Percentiles rank a stretch among this genome's conserved stretches.
Evolutionary conservation across 2,329 filamentous ascomycete species (phyloP).

Genomic region (Didymosphaeria variabile): DNA sequence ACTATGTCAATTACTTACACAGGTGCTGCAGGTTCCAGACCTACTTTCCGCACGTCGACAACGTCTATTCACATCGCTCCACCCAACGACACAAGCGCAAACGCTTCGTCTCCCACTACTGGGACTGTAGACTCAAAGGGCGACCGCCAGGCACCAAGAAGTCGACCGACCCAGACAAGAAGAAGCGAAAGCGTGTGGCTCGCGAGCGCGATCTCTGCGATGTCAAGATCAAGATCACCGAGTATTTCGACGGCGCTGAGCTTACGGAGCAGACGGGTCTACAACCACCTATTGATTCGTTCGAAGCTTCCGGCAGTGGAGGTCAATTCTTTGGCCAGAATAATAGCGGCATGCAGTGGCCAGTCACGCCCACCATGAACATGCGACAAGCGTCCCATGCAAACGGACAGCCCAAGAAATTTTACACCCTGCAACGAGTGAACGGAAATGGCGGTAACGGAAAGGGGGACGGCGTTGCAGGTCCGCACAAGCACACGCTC

Average conservation of each 20-base stretch:
- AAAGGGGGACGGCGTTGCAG: constrained; percentile 73
- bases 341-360: constrained; percentile 31
- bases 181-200: constrained; percentile 80
- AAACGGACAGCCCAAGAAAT: constrained; percentile 35
- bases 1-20: constrained; percentile 10
- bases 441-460: constrained; percentile 80
- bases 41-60: constrained; percentile 85
- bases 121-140: constrained; percentile 84
- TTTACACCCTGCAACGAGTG: constrained; percentile 78
- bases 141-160: constrained; percentile 81
- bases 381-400: constrained; percentile 20
- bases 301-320: constrained; percentile 7
- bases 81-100: constrained; percentile 84
- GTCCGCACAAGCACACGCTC: constrained; percentile 77
- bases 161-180: constrained; percentile 80
- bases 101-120: constrained; percentile 84
- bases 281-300: constrained; percentile 31
- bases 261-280: constrained; percentile 46
- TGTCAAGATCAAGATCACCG: constrained; percentile 86
- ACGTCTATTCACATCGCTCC: constrained; percentile 84
- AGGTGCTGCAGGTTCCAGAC: constrained; percentile 71
- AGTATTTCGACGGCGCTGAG: constrained; percentile 70
- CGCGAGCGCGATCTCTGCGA: constrained; percentile 82
- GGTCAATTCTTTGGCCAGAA: constrained; percentile 36
- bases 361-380: constrained; percentile 29